Conservation (phyloP, 1,284 basidiomycete species). For the Termitomyces sp. region DNA sequence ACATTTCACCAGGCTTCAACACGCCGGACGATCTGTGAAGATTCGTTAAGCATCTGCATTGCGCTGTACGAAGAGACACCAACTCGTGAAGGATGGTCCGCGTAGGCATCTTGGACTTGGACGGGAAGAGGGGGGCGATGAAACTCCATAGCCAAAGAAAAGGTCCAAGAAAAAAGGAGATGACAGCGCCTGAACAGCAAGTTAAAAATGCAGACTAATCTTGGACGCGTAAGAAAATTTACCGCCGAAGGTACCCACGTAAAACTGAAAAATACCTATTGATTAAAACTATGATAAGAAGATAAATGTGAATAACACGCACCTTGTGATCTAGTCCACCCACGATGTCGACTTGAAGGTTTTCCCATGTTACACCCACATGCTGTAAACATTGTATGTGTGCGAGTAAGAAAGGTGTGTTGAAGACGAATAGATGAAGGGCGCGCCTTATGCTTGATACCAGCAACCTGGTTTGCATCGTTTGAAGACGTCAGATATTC, state of each 20-base stretch:
- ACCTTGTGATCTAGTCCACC: constrained; percentile 63
- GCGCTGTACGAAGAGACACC: constrained; percentile 15
- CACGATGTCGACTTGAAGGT: constrained; percentile 65
- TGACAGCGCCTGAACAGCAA: constrained; percentile 46
- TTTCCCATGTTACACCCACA: constrained; percentile 78
- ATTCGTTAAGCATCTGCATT: constrained; percentile 24
- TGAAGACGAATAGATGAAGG: background rate
- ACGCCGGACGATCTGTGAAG: constrained; percentile 61
- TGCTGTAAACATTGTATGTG: constrained; percentile 30
- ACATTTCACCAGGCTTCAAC: constrained; percentile 62
- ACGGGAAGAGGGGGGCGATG: constrained; percentile 54
- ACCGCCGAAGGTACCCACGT: constrained; percentile 63
- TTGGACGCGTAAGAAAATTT: constrained; percentile 9
- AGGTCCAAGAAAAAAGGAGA: constrained; percentile 55
- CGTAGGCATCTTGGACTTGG: constrained; percentile 34
- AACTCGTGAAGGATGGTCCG: constrained; percentile 66
- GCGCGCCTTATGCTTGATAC: constrained; percentile 70
- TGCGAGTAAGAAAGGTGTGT: background rate
- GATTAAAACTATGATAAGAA: background rate
- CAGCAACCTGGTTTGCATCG: constrained; percentile 61
- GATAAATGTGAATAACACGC: constrained; percentile 8
- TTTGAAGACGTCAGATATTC: constrained; percentile 72
- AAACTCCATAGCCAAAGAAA: constrained; percentile 44
- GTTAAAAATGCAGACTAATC: background rate
- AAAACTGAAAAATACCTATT: constrained; percentile 40